Evolutionary conservation across 2,329 filamentous ascomycete genomes (phyloP).

Genomic region (Xylaria sp.): DNA sequence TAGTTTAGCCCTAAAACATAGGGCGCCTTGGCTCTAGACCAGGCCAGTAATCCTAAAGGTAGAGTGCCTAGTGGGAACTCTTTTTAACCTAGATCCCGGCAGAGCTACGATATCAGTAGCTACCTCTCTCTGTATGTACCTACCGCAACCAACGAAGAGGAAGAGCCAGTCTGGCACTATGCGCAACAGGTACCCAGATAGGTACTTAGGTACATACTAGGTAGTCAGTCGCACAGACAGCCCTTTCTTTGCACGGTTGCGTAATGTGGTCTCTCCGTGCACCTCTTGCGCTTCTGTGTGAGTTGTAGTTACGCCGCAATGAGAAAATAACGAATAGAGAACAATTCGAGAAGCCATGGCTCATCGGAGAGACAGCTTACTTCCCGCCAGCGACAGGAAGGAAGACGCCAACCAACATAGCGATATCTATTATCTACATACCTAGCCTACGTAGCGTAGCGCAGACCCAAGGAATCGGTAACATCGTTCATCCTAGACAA

Average conservation of each 20-base stretch:
- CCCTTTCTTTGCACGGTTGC: background rate
- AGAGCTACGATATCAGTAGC: background rate
- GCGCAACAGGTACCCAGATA: no score
- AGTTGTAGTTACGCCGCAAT: background rate
- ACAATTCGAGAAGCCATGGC: background rate
- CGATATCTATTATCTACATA: background rate
- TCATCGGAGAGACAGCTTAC: background rate
- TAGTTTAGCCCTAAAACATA: background rate
- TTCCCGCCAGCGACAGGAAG: background rate
- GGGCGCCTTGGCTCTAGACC: background rate
- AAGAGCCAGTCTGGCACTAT: background rate
- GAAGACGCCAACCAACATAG: background rate
- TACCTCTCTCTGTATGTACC: background rate
- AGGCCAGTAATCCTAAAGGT: background rate
- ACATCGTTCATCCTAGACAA: conserved; percentile 4
- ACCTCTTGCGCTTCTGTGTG: no score
- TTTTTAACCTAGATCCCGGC: background rate
- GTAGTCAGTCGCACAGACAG: background rate
- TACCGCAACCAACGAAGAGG: background rate
- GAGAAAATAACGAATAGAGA: background rate
- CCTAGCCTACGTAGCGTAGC: background rate
- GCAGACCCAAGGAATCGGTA: conserved; percentile 24
- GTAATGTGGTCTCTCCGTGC: background rate
- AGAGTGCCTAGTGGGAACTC: conserved; percentile 1
- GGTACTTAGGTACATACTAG: background rate